Evolutionary conservation across 352 stramenopile genomes (phyloP).

Genomic region (Phytopythium cucurbitacearum): DNA sequence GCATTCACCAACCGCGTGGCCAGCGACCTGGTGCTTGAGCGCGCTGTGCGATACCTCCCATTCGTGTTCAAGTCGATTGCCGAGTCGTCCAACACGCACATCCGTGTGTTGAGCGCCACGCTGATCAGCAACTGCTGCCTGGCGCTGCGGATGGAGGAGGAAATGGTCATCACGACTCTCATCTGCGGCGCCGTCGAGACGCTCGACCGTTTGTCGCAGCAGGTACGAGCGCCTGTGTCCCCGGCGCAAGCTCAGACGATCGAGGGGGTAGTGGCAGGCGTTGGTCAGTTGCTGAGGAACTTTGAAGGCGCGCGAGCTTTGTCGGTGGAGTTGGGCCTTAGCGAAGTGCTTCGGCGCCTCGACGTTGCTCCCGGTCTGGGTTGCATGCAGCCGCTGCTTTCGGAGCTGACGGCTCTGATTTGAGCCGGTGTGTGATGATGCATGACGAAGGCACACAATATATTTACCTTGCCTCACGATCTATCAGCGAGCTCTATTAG

Average conservation of each 20-base stretch:
- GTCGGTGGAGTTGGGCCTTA: conserved; percentile 57
- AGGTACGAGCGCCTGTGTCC: conserved; percentile 6
- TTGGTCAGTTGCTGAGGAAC: conserved; percentile 59
- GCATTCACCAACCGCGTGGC: conserved; percentile 47
- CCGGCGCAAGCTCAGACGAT: conserved; percentile 37
- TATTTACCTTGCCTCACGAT: no score
- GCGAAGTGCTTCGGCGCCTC: conserved; percentile 56
- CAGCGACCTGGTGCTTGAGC: conserved; percentile 43
- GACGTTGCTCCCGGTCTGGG: conserved; percentile 31
- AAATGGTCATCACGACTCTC: conserved; percentile 65
- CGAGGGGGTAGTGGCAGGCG: conserved; percentile 55
- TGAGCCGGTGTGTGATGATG: conserved; percentile 9
- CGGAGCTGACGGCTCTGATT: conserved; percentile 60
- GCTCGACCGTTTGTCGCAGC: conserved; percentile 40
- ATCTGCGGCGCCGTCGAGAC: conserved; percentile 67
- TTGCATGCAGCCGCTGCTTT: conserved; percentile 47
- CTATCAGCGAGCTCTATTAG: no score
- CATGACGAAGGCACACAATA: background rate
- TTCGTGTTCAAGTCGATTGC: conserved; percentile 64
- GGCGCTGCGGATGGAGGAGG: conserved; percentile 58
- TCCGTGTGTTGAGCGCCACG: conserved; percentile 48
- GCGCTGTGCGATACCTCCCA: conserved; percentile 47
- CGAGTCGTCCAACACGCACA: conserved; percentile 29
- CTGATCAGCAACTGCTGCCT: conserved; percentile 75
- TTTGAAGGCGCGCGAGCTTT: conserved; percentile 56